Evolutionary conservation across 768 basidiomycete genomes (phyloP).

Genomic region (Podaxis sp.): DNA sequence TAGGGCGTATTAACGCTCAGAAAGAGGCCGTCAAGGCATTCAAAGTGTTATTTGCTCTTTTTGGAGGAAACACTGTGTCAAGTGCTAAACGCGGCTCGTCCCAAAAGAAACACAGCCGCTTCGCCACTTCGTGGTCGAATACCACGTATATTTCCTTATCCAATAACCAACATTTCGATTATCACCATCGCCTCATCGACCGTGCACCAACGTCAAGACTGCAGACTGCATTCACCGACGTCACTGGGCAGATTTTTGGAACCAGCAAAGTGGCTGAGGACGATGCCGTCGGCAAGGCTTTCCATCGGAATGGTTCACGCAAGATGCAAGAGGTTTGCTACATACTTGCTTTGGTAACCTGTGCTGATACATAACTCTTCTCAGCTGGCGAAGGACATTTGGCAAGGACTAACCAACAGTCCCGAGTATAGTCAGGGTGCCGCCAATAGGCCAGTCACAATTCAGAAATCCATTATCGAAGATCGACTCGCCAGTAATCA

Average conservation of each 20-base stretch:
- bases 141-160: neutral
- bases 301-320: conserved; percentile 4
- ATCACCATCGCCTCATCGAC: neutral
- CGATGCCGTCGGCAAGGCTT: conserved; percentile 1
- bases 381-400: conserved; percentile 1
- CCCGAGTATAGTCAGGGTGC: neutral
- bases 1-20: conserved; percentile 6
- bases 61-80: neutral
- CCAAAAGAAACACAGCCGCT: neutral
- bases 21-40: neutral
- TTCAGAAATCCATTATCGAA: neutral
- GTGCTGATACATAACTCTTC: neutral
- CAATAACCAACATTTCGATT: neutral
- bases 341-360: too few species aligned
- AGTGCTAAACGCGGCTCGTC: neutral
- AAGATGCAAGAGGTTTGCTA: neutral
- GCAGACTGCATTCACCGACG: conserved; percentile 4
- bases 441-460: neutral
- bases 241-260: conserved; percentile 8
- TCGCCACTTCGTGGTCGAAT: neutral
- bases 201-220: conserved; percentile 2
- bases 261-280: neutral
- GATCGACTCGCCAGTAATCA: neutral
- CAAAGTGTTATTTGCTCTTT: neutral
- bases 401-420: neutral